Percentiles rank a stretch among this genome's conserved stretches.
Evolutionary conservation across 495 filamentous ascomycete genomes (phyloP).

Genomic region (Hypoxylon fragiforme): DNA sequence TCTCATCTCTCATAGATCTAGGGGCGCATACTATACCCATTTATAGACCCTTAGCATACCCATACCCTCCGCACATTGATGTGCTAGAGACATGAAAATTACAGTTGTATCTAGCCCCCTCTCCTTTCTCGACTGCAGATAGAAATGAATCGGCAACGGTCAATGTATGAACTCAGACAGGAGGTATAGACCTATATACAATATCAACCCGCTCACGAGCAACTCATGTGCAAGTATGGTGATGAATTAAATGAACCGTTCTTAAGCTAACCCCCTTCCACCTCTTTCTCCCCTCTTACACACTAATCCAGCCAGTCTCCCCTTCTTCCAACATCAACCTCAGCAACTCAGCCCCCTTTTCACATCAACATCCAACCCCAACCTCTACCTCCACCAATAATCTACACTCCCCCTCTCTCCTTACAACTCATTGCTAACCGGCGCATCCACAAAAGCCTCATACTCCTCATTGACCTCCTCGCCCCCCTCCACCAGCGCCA

Average conservation of each 20-base stretch:
- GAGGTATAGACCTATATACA: neutral
- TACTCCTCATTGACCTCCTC: slow-evolving; percentile 11
- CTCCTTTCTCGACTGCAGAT: neutral
- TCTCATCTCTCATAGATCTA: slow-evolving; percentile 31
- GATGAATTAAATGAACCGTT: neutral
- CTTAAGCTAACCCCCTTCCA: neutral
- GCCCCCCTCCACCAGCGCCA: slow-evolving; percentile 5
- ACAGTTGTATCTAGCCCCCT: neutral
- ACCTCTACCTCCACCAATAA: too few species aligned
- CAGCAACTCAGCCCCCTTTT: too few species aligned
- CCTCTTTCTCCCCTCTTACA: neutral
- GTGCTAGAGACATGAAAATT: neutral
- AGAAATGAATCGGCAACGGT: neutral
- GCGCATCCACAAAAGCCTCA: slow-evolving; percentile 6
- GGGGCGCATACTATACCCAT: slow-evolving; percentile 13
- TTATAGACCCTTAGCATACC: slow-evolving; percentile 1
- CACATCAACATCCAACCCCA: too few species aligned
- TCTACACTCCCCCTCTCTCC: too few species aligned
- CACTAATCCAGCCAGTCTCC: neutral
- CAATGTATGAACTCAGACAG: neutral
- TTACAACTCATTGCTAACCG: too few species aligned
- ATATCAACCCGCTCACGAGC: neutral
- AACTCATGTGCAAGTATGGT: neutral
- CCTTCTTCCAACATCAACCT: slow-evolving; percentile 4
- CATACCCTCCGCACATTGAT: neutral